These are phyloP conservation scores for Sugiyamaella mastotermitis DNA, from an alignment of 805 yeast species.

Conservation along the genomic window DNA sequence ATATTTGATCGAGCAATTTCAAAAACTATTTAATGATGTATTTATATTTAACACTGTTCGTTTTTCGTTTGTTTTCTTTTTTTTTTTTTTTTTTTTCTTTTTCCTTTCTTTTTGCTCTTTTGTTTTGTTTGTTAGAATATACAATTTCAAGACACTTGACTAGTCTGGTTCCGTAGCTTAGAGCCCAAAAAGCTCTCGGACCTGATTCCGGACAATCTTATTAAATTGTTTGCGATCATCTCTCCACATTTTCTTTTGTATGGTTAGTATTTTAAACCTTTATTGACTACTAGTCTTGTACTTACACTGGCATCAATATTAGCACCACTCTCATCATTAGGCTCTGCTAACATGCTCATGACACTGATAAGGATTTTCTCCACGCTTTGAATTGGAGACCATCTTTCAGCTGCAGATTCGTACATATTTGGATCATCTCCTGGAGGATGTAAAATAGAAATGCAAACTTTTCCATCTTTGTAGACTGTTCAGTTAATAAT, in stretches of 20 bases:
- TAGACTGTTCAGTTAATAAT: slow-evolving; percentile 42
- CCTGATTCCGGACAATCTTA: slow-evolving; percentile 58
- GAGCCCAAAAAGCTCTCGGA: slow-evolving; percentile 65
- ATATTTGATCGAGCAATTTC: no score
- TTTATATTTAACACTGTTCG: slow-evolving; percentile 6
- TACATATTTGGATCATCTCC: slow-evolving; percentile 97
- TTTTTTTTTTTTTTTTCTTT: not conserved
- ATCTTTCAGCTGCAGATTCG: slow-evolving; percentile 91
- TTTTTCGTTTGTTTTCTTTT: not conserved
- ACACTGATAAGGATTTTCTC: slow-evolving; percentile 92
- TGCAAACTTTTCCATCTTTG: slow-evolving; percentile 92
- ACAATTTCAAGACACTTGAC: not conserved
- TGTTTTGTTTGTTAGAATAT: not conserved
- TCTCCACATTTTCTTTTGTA: slow-evolving; percentile 71
- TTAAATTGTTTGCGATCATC: slow-evolving; percentile 69
- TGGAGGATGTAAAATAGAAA: slow-evolving; percentile 89
- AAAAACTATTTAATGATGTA: no score
- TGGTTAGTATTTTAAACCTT: slow-evolving; percentile 3
- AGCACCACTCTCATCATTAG: slow-evolving; percentile 95
- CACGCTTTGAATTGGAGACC: slow-evolving; percentile 98
- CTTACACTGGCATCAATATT: slow-evolving; percentile 66
- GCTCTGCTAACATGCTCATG: slow-evolving; percentile 91
- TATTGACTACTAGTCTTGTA: no score
- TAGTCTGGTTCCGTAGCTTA: slow-evolving; percentile 24
- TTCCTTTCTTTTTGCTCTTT: not conserved